Evolutionary conservation across 164 flowering plant genomes (phyloP), one percentile per base, ranked within the genome.

Genomic region (Vitis rotundifolia): DNA sequence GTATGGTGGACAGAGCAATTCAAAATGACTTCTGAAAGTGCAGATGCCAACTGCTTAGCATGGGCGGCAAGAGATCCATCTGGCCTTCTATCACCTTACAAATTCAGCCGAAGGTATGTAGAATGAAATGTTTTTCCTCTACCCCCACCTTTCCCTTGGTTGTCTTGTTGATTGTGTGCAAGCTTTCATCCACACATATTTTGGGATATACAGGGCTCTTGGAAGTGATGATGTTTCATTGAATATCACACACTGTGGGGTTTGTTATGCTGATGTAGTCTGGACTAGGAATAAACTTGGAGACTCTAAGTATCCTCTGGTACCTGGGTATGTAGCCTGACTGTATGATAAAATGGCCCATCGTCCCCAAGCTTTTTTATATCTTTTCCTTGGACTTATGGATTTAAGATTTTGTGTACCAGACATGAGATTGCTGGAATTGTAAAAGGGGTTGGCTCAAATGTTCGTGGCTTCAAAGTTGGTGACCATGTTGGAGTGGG

Each of bases 1-100:
- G 2, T 26, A 31, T 22, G 22, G 16, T 11, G 60, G 8, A 2
- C 12, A 29, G 49, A 28, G n/a, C 19, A 31, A 58, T 22, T 52
- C 59, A 60, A 14, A 26, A 85, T 88, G 89, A 77, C 65, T 72
- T 68, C 83, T 19, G 72, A 74, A 59, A 61, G 64, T 28, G 69
- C 19, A 48, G 56, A 56, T 49, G 82, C 69, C 60, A 61, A 88
- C 49, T 91, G 93, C 79, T 77, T 83, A 16, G 93, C 80, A 51
- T 91, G 89, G 89, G 97, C 97, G 13, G 93, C 97, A 26, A 84
- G 87, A 78, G 97, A 91, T 73, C 71, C 86, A 71, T 88, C 97
- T 59, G 93, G 97, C 55, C 2, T 78, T 72, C 82, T 91, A 1
- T 91, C 93, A 1, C 92, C 93, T 10, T 88, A 82, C 80, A 79